Evolutionary conservation across 495 filamentous ascomycete species (phyloP), one percentile per base, ranked within the genome.

Genomic region (Tuber umbilicatum): DNA sequence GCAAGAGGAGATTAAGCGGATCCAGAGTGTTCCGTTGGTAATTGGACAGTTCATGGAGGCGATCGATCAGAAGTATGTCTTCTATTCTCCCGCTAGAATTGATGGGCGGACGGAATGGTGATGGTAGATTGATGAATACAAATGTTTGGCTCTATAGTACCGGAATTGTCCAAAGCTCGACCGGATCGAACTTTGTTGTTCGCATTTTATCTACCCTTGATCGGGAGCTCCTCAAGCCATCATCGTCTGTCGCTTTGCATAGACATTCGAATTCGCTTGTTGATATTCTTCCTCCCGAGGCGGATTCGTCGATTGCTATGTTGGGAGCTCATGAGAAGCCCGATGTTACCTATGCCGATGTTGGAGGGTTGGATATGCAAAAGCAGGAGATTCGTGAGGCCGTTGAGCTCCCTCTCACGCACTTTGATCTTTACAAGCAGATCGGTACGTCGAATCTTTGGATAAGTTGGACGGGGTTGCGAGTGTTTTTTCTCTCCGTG

Each of bases 31-130:
- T 42, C 95, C 95, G 3, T 84, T 99, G 79, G 95, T 99, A 73
- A 99, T 99, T 83, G 95, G 95, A 70, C 95, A 99, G 86, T 99
- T 99, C 84, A 99, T 99, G 95, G 95, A 99, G 85, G 95, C 95
- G 71, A 99, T 99, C 81, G 95, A 99, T 85, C 96, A 99, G 83
- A 99, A 97, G 94, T 97, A 88, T 84, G 88, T 73, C 14, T 38
- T 21, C 14, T 64, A 64, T 31, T 31, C 55, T 17, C 31, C 14
- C 5, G 31, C 27, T 35, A 5, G 10, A 17, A 7, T 4, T 27
- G 14, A 17, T 35, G n/a, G 16, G 31, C 31, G 1, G 55, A 16
- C 4, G 27, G 55, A 31, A 16, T 31, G 27, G 31, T 4, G n/a
- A 10, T 31, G n/a, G 16, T 60, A n/a, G 50, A 60, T 60, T 35